Conservation (phyloP, 139 green algal genomes). For the Picochlorum sp. region DNA sequence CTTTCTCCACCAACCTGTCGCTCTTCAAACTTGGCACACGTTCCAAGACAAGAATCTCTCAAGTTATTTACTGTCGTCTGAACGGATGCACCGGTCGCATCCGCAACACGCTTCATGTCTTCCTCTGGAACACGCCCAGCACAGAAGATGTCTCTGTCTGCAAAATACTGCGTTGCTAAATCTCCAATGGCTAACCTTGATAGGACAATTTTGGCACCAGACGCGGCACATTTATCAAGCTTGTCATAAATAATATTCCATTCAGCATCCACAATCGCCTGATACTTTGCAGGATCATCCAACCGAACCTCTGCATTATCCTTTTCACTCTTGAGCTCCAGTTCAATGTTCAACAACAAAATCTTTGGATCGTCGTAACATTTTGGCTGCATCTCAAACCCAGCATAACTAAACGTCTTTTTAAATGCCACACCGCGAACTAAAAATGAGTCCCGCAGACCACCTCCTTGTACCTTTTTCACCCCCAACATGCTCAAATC, state of each 20-base stretch:
- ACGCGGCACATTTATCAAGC: slow-evolving; percentile 76
- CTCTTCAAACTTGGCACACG: slow-evolving; percentile 89
- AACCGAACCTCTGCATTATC: slow-evolving; percentile 95
- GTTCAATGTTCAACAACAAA: slow-evolving; percentile 95
- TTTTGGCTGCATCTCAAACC: slow-evolving; percentile 99
- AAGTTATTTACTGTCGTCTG: slow-evolving; percentile 95
- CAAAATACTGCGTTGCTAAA: slow-evolving; percentile 97
- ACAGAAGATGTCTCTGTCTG: slow-evolving; percentile 95
- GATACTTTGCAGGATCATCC: slow-evolving; percentile 89
- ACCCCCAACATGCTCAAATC: slow-evolving; percentile 89
- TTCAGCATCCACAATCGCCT: slow-evolving; percentile 96
- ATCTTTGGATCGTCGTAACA: slow-evolving; percentile 81
- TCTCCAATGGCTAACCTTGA: slow-evolving; percentile 85
- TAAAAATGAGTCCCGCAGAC: slow-evolving; percentile 91
- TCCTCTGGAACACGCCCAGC: slow-evolving; percentile 80
- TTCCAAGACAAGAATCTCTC: slow-evolving; percentile 65
- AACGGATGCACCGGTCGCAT: slow-evolving; percentile 68
- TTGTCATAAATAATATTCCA: slow-evolving; percentile 99
- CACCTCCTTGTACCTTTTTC: slow-evolving; percentile 92
- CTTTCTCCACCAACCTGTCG: slow-evolving; percentile 92
- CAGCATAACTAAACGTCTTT: slow-evolving; percentile 98
- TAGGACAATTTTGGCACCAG: slow-evolving; percentile 88
- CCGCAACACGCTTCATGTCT: slow-evolving; percentile 83
- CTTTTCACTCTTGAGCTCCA: slow-evolving; percentile 97
- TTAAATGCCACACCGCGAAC: slow-evolving; percentile 98